These are phyloP conservation scores for Coniochaeta prunicola DNA, from an alignment of 2,329 filamentous ascomycete genomes.

Conservation along the genomic window DNA sequence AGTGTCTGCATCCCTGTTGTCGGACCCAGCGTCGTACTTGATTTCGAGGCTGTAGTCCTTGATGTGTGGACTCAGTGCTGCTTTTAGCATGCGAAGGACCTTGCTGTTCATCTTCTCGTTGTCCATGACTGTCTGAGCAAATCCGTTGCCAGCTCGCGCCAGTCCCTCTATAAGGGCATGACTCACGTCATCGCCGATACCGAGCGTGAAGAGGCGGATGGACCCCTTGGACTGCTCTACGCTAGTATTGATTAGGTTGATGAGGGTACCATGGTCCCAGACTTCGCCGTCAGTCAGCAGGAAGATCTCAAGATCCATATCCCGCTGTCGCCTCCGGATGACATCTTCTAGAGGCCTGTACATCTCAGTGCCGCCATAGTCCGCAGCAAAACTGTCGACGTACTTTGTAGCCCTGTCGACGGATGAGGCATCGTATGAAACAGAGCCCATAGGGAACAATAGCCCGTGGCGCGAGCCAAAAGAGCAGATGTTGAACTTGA, in stretches of 20 bases:
- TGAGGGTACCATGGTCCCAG: conserved; percentile 36
- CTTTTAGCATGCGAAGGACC: conserved; percentile 68
- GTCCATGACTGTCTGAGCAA: conserved; percentile 53
- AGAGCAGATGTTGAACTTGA: conserved; percentile 64
- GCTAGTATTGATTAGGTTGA: conserved; percentile 35
- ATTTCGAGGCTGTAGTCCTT: conserved; percentile 57
- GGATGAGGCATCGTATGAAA: conserved; percentile 34
- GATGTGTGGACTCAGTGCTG: conserved; percentile 58
- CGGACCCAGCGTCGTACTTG: conserved; percentile 36
- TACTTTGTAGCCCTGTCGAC: conserved; percentile 33
- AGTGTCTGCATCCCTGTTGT: conserved; percentile 24
- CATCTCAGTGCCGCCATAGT: conserved; percentile 50
- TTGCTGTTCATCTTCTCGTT: conserved; percentile 62
- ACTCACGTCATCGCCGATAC: conserved; percentile 43
- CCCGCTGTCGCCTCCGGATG: conserved; percentile 32
- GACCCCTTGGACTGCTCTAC: conserved; percentile 30
- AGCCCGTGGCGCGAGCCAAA: conserved; percentile 46
- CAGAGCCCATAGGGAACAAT: conserved; percentile 37
- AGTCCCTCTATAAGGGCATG: conserved; percentile 47
- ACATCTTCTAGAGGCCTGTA: conserved; percentile 34
- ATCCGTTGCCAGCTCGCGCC: conserved; percentile 46
- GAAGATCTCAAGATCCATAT: conserved; percentile 45
- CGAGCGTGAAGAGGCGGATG: conserved; percentile 47
- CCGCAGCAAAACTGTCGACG: conserved; percentile 31
- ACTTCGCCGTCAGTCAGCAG: conserved; percentile 51